phyloP scores from a whole-genome alignment of 345 rosid species.

The Eutrema heterophyllum region DNA sequence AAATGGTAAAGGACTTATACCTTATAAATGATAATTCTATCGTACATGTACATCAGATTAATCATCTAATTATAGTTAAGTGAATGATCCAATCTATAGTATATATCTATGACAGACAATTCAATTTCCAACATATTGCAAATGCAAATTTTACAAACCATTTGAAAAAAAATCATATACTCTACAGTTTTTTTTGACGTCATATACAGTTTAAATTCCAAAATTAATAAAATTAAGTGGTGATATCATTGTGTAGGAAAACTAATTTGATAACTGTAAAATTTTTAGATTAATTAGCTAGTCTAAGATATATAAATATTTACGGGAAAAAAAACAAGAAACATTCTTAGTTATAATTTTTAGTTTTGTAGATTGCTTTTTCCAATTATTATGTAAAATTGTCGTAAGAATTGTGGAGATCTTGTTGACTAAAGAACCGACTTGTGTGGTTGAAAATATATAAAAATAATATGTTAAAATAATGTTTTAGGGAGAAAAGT shows the following conservation, averaged over 20 bases:
- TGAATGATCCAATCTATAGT: background rate
- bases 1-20: background rate
- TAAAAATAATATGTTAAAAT: slow-evolving; percentile 11
- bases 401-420: background rate
- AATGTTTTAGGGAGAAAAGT: slow-evolving; percentile 11
- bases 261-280: no score
- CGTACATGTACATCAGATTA: background rate
- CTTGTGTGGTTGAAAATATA: slow-evolving; percentile 8
- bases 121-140: background rate
- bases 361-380: background rate
- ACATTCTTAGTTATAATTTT: background rate
- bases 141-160: background rate
- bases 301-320: no score
- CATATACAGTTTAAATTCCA: no score
- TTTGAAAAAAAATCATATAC: background rate
- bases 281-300: no score
- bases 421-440: slow-evolving; percentile 22
- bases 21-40: background rate
- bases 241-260: no score
- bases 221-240: no score
- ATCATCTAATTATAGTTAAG: background rate
- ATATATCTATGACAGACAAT: background rate
- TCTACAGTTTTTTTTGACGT: no score
- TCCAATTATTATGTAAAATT: background rate
- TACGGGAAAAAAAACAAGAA: no score